phyloP scores from a whole-genome alignment of 495 filamentous ascomycete species.

The Daldinia vernicosa region DNA sequence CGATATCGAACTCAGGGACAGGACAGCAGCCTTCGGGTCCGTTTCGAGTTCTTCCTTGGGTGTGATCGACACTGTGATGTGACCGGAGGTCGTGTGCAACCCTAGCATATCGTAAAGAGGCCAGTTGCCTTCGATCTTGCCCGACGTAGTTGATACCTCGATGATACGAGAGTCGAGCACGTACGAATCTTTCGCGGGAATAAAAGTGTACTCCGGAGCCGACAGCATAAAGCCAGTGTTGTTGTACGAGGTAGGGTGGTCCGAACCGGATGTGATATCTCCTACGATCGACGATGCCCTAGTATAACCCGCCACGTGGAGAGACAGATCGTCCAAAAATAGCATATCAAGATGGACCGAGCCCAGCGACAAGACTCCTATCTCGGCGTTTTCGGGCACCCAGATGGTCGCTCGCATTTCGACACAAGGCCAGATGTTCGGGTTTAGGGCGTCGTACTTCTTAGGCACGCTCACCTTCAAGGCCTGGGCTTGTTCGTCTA shows the following conservation, averaged over 20 bases:
- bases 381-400: conserved; percentile 48
- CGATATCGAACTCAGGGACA: conserved; percentile 48
- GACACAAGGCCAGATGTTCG: conserved; percentile 47
- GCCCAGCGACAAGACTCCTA: conserved; percentile 43
- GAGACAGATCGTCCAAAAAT: conserved; percentile 51
- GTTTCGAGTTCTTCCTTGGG: conserved; percentile 42
- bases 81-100: conserved; percentile 51
- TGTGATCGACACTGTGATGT: conserved; percentile 49
- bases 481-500: conserved; percentile 43
- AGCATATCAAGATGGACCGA: conserved; percentile 51
- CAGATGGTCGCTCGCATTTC: conserved; percentile 53
- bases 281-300: conserved; percentile 44
- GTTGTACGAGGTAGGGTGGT: conserved; percentile 19
- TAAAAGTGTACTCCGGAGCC: conserved; percentile 24
- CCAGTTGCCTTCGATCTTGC: conserved; percentile 53
- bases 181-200: conserved; percentile 41
- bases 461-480: conserved; percentile 48
- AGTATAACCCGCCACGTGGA: conserved; percentile 42
- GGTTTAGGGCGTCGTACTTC: conserved; percentile 37
- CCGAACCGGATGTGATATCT: conserved; percentile 38
- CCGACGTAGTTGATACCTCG: conserved; percentile 48
- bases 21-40: conserved; percentile 45
- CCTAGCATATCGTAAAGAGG: conserved; percentile 53
- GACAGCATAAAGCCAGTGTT: conserved; percentile 6
- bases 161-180: conserved; percentile 48